Percentiles rank a stretch among this genome's conserved stretches.
These are phyloP conservation scores for Chaetoceros tenuissimus DNA, from an alignment of 108 stramenopile genomes.

Conservation along the genomic window DNA sequence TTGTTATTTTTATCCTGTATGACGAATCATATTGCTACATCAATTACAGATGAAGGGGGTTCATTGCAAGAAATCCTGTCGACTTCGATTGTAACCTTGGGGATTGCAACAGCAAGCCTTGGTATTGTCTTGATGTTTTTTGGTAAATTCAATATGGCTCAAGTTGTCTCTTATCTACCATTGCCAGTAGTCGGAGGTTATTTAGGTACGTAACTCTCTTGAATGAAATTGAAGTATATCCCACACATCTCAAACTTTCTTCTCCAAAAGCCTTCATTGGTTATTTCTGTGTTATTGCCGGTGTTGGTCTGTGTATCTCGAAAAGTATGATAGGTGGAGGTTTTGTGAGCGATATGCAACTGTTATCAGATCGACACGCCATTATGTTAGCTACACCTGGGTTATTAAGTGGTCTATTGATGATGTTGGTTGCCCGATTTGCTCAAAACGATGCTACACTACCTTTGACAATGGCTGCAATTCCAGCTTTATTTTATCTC, in stretches of 20 bases:
- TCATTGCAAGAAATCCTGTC: slow-evolving; percentile 50
- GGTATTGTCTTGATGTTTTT: slow-evolving; percentile 75
- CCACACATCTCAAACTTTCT: too few species aligned
- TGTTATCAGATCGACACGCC: slow-evolving; percentile 34
- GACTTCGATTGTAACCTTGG: slow-evolving; percentile 60
- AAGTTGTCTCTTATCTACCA: slow-evolving; percentile 89
- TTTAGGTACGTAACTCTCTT: background rate
- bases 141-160: slow-evolving; percentile 84
- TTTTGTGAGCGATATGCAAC: slow-evolving; percentile 63
- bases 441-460: slow-evolving; percentile 54
- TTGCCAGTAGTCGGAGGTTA: slow-evolving; percentile 70
- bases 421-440: slow-evolving; percentile 51
- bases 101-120: slow-evolving; percentile 67
- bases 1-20: slow-evolving; percentile 89
- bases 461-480: slow-evolving; percentile 72
- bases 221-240: background rate
- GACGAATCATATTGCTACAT: slow-evolving; percentile 73
- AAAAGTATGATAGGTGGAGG: slow-evolving; percentile 50
- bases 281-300: slow-evolving; percentile 91
- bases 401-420: slow-evolving; percentile 57
- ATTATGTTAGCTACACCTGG: slow-evolving; percentile 76
- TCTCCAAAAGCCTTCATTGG: slow-evolving; percentile 97
- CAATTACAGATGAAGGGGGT: slow-evolving; percentile 42
- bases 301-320: slow-evolving; percentile 76
- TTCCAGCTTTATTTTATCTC: slow-evolving; percentile 81